phyloP scores from a whole-genome alignment of 352 stramenopile genomes.

The Plasmopara viticola region DNA sequence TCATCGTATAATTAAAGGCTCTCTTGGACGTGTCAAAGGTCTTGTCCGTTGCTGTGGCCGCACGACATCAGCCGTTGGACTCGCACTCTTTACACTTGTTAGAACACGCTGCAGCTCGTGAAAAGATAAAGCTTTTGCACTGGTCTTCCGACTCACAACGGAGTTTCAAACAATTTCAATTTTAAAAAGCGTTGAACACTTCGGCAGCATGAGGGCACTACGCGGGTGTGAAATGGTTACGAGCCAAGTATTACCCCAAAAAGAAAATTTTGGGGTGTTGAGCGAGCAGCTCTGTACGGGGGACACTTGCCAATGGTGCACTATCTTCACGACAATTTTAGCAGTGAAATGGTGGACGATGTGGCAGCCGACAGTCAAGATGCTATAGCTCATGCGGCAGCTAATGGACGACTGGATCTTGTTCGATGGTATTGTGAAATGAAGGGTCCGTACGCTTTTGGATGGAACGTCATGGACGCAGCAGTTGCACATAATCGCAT shows the following conservation, averaged over 20 bases:
- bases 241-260: slow-evolving; percentile 26
- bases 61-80: slow-evolving; percentile 11
- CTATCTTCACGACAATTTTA: slow-evolving; percentile 30
- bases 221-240: slow-evolving; percentile 25
- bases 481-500: slow-evolving; percentile 37
- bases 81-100: slow-evolving; percentile 20
- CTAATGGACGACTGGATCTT: slow-evolving; percentile 26
- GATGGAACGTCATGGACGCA: slow-evolving; percentile 39
- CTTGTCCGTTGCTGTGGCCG: slow-evolving; percentile 24
- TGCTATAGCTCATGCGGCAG: slow-evolving; percentile 29
- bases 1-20: slow-evolving; percentile 16
- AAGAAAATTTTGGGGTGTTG: slow-evolving; percentile 29
- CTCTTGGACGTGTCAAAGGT: slow-evolving; percentile 31
- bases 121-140: slow-evolving; percentile 22
- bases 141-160: slow-evolving; percentile 37
- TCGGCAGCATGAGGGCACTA: slow-evolving; percentile 21
- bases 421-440: slow-evolving; percentile 36
- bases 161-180: slow-evolving; percentile 33
- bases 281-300: slow-evolving; percentile 31
- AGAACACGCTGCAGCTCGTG: slow-evolving; percentile 19
- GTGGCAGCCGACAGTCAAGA: slow-evolving; percentile 27
- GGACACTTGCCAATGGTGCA: slow-evolving; percentile 29
- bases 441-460: slow-evolving; percentile 34
- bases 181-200: slow-evolving; percentile 26
- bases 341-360: slow-evolving; percentile 32